These are phyloP conservation scores for Rossbeevera mucosa DNA, from an alignment of 768 basidiomycete genomes.

Conservation along the genomic window DNA sequence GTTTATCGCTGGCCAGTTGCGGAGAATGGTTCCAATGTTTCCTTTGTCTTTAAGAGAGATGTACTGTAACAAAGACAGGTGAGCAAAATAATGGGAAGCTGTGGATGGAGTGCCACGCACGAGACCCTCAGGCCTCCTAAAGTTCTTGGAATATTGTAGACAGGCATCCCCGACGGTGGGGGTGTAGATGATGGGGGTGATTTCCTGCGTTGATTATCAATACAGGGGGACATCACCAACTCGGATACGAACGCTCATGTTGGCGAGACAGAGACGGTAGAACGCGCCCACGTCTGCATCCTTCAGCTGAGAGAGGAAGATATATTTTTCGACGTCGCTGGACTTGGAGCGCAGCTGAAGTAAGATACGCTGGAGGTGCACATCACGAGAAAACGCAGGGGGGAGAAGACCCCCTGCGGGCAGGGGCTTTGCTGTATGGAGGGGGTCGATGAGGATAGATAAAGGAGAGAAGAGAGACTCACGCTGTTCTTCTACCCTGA, in stretches of 20 bases:
- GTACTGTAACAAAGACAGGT: conserved; percentile 47
- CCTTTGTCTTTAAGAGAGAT: conserved; percentile 84
- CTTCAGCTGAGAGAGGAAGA: conserved; percentile 75
- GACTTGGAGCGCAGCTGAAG: conserved; percentile 73
- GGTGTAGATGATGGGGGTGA: conserved; percentile 83
- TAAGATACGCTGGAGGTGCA: conserved; percentile 58
- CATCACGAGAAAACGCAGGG: conserved; percentile 45
- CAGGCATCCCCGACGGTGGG: conserved; percentile 92
- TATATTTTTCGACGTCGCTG: conserved; percentile 76
- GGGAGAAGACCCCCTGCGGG: conserved; percentile 58
- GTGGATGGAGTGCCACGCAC: conserved; percentile 34
- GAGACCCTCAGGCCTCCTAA: conserved; percentile 68
- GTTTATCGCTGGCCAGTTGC: conserved; percentile 65
- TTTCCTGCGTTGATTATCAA: conserved; percentile 34
- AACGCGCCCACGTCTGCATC: conserved; percentile 69
- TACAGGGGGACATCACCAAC: not conserved
- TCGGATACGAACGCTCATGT: conserved; percentile 42
- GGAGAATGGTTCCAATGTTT: conserved; percentile 62
- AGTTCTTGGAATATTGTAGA: conserved; percentile 75
- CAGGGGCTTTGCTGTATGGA: conserved; percentile 35
- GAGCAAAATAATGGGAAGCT: not conserved
- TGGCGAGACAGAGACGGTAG: conserved; percentile 66
- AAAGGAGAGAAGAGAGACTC: conserved; percentile 3
- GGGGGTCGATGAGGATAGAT: conserved; percentile 1
- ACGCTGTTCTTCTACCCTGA: conserved; percentile 59